These are phyloP conservation scores for Microdochium paspali DNA, from an alignment of 2,329 filamentous ascomycete genomes.

Conservation along the genomic window DNA sequence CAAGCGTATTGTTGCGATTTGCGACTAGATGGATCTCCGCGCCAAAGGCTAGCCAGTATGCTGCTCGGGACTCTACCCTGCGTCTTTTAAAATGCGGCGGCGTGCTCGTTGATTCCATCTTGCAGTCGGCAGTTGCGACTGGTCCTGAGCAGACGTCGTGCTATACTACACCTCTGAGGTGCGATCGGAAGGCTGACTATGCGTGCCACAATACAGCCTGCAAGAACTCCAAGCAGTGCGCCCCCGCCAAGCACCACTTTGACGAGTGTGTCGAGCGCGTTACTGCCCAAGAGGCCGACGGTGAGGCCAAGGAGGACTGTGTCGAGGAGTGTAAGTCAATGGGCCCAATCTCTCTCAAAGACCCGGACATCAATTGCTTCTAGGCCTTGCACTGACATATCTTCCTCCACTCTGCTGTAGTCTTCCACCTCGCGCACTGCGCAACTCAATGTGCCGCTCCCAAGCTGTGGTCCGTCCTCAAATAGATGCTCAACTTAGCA, in stretches of 20 bases:
- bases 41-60: no score
- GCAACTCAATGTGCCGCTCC: slow-evolving; percentile 86
- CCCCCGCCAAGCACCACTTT: slow-evolving; percentile 90
- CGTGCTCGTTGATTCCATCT: no score
- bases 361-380: neutral
- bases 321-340: slow-evolving; percentile 90
- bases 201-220: slow-evolving; percentile 63
- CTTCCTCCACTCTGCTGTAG: slow-evolving; percentile 32
- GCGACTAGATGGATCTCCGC: no score
- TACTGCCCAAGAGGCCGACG: slow-evolving; percentile 56
- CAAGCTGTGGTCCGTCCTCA: slow-evolving; percentile 88
- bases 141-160: no score
- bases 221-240: slow-evolving; percentile 75
- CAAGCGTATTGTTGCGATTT: neutral
- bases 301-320: slow-evolving; percentile 81
- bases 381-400: neutral
- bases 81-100: no score
- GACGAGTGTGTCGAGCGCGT: slow-evolving; percentile 98
- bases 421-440: slow-evolving; percentile 98
- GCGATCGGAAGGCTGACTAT: slow-evolving; percentile 12
- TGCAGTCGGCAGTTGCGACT: no score
- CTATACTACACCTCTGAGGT: no score
- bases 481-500: slow-evolving; percentile 46
- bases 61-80: no score
- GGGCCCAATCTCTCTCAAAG: neutral